phyloP scores from a whole-genome alignment of 73 alveolate species.

The Effrenium voratum region DNA sequence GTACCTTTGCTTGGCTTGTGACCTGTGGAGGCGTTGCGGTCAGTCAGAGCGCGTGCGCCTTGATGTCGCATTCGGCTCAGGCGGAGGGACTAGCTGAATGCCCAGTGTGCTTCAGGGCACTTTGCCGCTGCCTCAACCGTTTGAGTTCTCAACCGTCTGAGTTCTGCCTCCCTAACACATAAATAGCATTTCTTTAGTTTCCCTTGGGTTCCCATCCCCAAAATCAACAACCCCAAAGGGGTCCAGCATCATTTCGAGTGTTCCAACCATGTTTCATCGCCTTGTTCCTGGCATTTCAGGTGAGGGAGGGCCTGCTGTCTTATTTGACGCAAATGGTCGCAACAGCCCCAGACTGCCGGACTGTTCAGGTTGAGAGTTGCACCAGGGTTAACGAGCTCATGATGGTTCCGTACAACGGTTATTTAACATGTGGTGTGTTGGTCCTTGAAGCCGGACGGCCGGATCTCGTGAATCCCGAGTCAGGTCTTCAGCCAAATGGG shows the following conservation, averaged over 20 bases:
- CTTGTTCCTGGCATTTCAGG: constrained; percentile 3
- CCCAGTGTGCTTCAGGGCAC: constrained; percentile 92
- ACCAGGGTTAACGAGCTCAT: neutral
- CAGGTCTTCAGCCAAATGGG: no score
- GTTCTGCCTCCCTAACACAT: neutral
- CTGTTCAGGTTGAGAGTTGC: neutral
- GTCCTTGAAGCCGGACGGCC: no score
- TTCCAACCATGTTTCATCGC: neutral
- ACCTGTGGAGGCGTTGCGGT: neutral
- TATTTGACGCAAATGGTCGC: constrained; percentile 59
- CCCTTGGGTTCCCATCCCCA: no score
- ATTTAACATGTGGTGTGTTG: no score
- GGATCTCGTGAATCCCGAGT: no score
- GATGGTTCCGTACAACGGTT: no score
- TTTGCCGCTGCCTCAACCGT: constrained; percentile 11
- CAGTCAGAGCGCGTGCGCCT: neutral
- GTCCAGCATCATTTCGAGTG: no score
- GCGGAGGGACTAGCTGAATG: constrained; percentile 86
- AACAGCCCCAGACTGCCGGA: neutral
- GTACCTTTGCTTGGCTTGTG: no score
- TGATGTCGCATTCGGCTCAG: neutral
- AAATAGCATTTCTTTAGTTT: no score
- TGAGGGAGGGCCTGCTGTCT: constrained; percentile 88
- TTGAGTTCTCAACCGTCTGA: neutral
- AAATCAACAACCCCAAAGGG: no score